Conservation (phyloP, 2,329 filamentous ascomycete genomes). For the Biscogniauxia mediterranea region DNA sequence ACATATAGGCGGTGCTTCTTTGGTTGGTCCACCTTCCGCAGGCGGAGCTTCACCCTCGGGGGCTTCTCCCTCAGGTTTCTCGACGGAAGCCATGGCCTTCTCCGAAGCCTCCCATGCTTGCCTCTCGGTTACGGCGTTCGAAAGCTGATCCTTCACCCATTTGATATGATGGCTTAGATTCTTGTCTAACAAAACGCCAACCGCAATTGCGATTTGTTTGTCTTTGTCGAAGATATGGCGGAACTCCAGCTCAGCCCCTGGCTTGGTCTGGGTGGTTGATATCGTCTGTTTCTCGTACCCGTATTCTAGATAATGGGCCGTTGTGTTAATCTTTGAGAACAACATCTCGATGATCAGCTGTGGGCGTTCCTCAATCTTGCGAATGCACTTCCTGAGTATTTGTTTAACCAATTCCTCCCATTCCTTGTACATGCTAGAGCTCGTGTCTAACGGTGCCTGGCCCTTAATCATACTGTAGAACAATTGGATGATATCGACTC, state of each 20-base stretch:
- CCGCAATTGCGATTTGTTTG: constrained; percentile 74
- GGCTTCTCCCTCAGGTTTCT: constrained; percentile 20
- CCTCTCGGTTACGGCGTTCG: constrained; percentile 68
- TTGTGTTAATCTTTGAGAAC: constrained; percentile 86
- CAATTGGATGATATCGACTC: constrained; percentile 85
- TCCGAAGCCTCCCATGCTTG: constrained; percentile 75
- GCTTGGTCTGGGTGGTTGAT: constrained; percentile 57
- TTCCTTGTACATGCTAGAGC: constrained; percentile 70
- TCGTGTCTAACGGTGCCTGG: constrained; percentile 69
- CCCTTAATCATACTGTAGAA: constrained; percentile 93
- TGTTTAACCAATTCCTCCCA: constrained; percentile 90
- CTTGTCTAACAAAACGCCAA: constrained; percentile 77
- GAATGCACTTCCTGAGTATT: constrained; percentile 75
- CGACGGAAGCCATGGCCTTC: constrained; percentile 51
- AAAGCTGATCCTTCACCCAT: constrained; percentile 76
- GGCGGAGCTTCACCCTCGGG: constrained; percentile 24
- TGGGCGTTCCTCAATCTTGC: constrained; percentile 81
- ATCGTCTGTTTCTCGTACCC: constrained; percentile 80
- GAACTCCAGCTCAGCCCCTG: constrained; percentile 81
- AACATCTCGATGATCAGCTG: constrained; percentile 87
- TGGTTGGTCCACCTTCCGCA: constrained; percentile 28
- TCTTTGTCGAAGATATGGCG: constrained; percentile 66
- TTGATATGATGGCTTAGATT: constrained; percentile 71
- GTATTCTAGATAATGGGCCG: constrained; percentile 84
- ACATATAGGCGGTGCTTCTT: constrained; percentile 52